These are phyloP conservation scores for Bothriochloa decipiens DNA, from an alignment of 176 grass and related monocot species.

Conservation along the genomic window DNA sequence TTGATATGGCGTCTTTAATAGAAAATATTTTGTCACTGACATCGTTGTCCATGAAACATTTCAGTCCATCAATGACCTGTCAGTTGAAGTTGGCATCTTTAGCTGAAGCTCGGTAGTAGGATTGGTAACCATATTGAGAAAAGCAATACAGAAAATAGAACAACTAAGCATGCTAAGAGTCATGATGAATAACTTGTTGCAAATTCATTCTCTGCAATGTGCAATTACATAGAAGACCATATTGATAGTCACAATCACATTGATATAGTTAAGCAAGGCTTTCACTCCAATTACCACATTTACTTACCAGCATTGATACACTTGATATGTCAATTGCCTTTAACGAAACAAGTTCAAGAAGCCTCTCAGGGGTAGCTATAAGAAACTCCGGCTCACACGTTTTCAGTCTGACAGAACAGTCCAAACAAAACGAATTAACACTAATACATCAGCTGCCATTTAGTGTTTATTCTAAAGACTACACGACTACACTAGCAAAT, in stretches of 20 bases:
- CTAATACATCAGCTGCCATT: not conserved
- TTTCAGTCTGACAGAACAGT: conserved; percentile 58
- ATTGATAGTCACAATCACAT: conserved; percentile 4
- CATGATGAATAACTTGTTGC: not conserved
- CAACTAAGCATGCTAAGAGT: not conserved
- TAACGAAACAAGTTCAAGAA: conserved; percentile 74
- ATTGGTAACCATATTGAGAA: not conserved
- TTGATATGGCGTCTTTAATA: conserved; percentile 58
- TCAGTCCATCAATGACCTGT: conserved; percentile 85
- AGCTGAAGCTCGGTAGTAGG: conserved; percentile 5
- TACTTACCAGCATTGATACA: conserved; percentile 83
- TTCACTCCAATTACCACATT: not conserved
- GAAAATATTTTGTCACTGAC: conserved; percentile 49
- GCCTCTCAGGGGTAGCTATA: conserved; percentile 77
- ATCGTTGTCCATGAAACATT: conserved; percentile 47
- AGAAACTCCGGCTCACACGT: conserved; percentile 91
- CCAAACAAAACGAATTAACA: conserved; percentile 33
- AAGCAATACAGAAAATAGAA: not conserved
- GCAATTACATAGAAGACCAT: not conserved
- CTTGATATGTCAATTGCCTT: conserved; percentile 74
- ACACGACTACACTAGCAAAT: not conserved
- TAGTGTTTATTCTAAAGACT: not conserved
- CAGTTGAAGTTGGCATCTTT: conserved; percentile 1
- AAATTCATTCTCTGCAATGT: not conserved
- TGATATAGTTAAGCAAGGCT: not conserved